Percentiles rank a stretch among this genome's conserved stretches.
Conservation (phyloP, 305 asterid species). For the Fraxinus baroniana region DNA sequence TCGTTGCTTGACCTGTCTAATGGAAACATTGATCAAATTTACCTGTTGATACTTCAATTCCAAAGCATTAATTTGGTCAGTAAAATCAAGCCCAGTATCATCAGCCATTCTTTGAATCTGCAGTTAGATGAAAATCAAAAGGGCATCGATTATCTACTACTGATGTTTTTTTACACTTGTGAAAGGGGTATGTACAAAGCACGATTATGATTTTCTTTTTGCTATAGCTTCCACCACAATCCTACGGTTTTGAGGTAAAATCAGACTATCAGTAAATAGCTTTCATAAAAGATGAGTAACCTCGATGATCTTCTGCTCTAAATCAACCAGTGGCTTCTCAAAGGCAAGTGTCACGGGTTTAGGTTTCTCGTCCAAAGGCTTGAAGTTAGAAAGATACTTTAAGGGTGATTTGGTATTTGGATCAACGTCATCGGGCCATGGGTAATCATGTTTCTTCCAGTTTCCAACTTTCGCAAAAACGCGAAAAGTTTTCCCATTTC, state of each 20-base stretch:
- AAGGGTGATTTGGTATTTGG: slow-evolving; percentile 32
- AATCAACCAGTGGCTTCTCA: slow-evolving; percentile 50
- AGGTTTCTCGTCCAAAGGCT: slow-evolving; percentile 46
- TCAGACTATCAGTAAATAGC: background rate
- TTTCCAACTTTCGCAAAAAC: slow-evolving; percentile 32
- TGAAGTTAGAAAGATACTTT: slow-evolving; percentile 38
- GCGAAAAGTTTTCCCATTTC: slow-evolving; percentile 21
- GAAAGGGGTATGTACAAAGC: background rate
- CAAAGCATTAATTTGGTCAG: slow-evolving; percentile 42
- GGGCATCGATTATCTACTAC: background rate
- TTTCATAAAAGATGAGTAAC: slow-evolving; percentile 12
- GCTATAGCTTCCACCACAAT: background rate
- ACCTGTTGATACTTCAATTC: slow-evolving; percentile 47
- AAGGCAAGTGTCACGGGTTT: slow-evolving; percentile 48
- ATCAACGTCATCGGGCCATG: slow-evolving; percentile 47
- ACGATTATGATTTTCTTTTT: background rate
- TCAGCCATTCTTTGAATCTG: slow-evolving; percentile 48
- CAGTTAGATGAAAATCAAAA: background rate
- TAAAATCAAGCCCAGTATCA: slow-evolving; percentile 48
- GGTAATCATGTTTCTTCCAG: slow-evolving; percentile 43
- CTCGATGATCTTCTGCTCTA: slow-evolving; percentile 50
- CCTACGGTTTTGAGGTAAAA: background rate
- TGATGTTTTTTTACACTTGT: background rate
- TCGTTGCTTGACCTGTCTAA: background rate
- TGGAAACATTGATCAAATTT: background rate